phyloP scores from a whole-genome alignment of 2,329 filamentous ascomycete species.

The Exophiala sideris region DNA sequence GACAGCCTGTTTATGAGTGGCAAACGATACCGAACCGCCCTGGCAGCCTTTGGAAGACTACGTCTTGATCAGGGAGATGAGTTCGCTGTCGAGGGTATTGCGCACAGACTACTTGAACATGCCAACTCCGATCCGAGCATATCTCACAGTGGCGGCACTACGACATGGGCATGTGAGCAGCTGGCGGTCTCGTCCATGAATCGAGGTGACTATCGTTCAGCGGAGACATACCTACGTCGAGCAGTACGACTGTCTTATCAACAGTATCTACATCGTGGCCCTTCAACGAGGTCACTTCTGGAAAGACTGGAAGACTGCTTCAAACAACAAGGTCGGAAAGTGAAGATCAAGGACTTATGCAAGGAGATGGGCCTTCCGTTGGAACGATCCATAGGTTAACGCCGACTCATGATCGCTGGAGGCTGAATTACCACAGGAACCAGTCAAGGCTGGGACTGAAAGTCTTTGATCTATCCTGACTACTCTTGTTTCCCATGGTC shows the following conservation, averaged over 20 bases:
- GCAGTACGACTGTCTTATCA: slow-evolving; percentile 9
- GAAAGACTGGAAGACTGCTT: slow-evolving; percentile 9
- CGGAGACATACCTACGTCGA: slow-evolving; percentile 17
- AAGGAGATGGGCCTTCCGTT: not conserved
- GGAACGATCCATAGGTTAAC: not conserved
- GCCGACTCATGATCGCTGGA: not conserved
- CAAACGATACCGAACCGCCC: slow-evolving; percentile 17
- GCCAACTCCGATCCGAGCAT: slow-evolving; percentile 6
- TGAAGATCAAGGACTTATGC: not conserved
- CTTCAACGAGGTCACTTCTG: slow-evolving; percentile 13
- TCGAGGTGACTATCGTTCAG: slow-evolving; percentile 10
- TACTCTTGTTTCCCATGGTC: not conserved
- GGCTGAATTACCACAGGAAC: no score
- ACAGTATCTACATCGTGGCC: slow-evolving; percentile 13
- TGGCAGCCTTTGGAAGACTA: slow-evolving; percentile 17
- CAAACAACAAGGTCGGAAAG: slow-evolving; percentile 12
- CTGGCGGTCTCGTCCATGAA: slow-evolving; percentile 12
- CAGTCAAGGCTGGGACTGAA: not conserved
- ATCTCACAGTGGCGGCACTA: slow-evolving; percentile 13
- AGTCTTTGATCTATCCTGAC: not conserved
- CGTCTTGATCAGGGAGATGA: slow-evolving; percentile 17
- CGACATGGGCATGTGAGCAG: slow-evolving; percentile 20
- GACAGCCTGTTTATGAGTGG: slow-evolving; percentile 16
- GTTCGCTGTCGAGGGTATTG: slow-evolving; percentile 16
- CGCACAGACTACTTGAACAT: slow-evolving; percentile 15